Evolutionary conservation across 2,329 filamentous ascomycete species (phyloP), one percentile per base, ranked within the genome.

Genomic region (Coniochaeta prunicola): DNA sequence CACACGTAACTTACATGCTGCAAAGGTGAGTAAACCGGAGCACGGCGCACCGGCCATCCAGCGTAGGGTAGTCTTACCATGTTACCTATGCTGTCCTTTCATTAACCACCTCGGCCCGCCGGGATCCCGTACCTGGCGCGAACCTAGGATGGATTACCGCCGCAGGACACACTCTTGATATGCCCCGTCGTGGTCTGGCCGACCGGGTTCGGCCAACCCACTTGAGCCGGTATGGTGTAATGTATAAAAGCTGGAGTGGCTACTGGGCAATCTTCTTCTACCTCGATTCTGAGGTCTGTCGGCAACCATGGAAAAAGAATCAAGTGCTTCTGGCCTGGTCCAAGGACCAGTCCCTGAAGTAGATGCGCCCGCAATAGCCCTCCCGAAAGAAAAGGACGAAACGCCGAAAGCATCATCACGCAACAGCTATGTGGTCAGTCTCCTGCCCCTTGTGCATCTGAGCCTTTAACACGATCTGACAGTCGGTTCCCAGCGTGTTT

Each of bases 361-460:
- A 3, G 50, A 53, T n/a, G 8, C 24, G 12, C 33, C 50, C 24
- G 33, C 26, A 28, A 9, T n/a, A 17, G 10, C 36, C 19, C 36
- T 15, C 10, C 3, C 30, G 26, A 28, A 53, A 33, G 50, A 53
- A 26, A 10, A n/a, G 28, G 6, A 12, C 26, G 33, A 53, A 5
- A n/a, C 28, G 50, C 24, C 28, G 33, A 8, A 6, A 12, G 26
- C 13, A n/a, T 56, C 58, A 8, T 21, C 28, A 38, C 40, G 54
- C 17, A 57, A 40, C 33, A 53, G 57, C 12, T 59, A 59, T 55
- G 17, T 57, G n/a, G 59, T 61, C 30, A 58, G 56, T 58, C 10
- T 38, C 19, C 48, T 17, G 13, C 19, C 7, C 3, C 12, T 31
- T 19, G n/a, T n/a, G 36, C 15, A 38, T n/a, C 36, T 15, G 33